Conservation (phyloP, 257 asterid species). For the Mentha longifolia region DNA sequence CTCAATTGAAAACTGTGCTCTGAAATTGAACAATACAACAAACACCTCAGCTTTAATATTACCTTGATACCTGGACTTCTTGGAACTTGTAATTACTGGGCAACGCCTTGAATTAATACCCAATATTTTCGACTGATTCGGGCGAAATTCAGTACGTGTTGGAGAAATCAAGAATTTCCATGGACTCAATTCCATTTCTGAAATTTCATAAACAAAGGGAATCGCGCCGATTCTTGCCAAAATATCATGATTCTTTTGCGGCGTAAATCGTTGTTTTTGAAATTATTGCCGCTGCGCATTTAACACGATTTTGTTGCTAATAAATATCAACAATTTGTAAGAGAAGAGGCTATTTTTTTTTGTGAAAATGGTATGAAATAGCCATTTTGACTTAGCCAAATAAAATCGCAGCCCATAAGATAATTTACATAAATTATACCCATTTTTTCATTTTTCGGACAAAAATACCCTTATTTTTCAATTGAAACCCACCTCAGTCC, state of each 20-base stretch:
- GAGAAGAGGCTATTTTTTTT: too few species aligned
- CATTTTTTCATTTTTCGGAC: too few species aligned
- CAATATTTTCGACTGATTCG: conserved; percentile 24
- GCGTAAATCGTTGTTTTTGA: too few species aligned
- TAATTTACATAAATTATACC: too few species aligned
- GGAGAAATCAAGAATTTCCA: conserved; percentile 49
- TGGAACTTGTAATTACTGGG: conserved; percentile 39
- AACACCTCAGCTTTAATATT: not conserved
- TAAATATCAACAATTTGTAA: too few species aligned
- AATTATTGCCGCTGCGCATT: too few species aligned
- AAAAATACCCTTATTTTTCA: too few species aligned
- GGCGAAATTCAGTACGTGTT: conserved; percentile 33
- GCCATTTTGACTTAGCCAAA: too few species aligned
- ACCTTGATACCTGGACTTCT: conserved; percentile 70
- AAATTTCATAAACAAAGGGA: not conserved
- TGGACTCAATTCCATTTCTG: conserved; percentile 59
- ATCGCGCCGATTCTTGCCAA: not conserved
- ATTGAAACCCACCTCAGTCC: too few species aligned
- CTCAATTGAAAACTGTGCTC: not conserved
- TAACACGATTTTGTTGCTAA: too few species aligned
- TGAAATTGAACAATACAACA: not conserved
- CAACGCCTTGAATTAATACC: conserved; percentile 28
- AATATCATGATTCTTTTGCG: conserved; percentile 24
- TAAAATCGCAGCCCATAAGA: too few species aligned
- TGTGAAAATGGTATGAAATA: too few species aligned